These are phyloP conservation scores for Acephala macrosclerotiorum DNA, from an alignment of 2,329 filamentous ascomycete species.

Conservation along the genomic window DNA sequence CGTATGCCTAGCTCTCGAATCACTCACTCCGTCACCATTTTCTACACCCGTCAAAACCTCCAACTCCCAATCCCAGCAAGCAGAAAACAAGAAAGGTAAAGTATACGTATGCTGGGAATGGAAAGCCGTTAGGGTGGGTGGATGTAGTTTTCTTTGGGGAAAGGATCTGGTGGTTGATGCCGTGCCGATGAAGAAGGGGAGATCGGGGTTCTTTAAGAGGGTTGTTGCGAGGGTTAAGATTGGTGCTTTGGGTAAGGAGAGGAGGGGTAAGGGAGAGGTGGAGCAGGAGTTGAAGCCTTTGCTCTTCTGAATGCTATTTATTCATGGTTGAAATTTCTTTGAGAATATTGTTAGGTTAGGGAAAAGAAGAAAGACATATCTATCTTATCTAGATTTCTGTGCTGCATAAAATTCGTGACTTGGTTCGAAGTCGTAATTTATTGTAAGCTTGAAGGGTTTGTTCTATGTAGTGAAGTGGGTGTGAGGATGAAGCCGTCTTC, in stretches of 20 bases:
- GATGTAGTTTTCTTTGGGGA: not conserved
- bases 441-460: too few relatives aligned
- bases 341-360: too few relatives aligned
- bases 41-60: not conserved
- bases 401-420: too few relatives aligned
- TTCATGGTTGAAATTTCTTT: too few relatives aligned
- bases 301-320: too few relatives aligned
- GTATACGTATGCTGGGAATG: not conserved
- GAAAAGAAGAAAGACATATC: too few relatives aligned
- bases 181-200: not conserved
- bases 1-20: not conserved
- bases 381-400: too few relatives aligned
- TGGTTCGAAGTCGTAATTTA: too few relatives aligned
- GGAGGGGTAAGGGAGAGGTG: not conserved
- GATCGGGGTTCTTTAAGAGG: not conserved
- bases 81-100: not conserved
- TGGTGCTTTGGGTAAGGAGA: not conserved
- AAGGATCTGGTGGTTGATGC: not conserved
- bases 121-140: not conserved
- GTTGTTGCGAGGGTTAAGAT: not conserved
- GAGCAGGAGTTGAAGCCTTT: constrained; percentile 9
- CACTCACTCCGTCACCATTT: not conserved
- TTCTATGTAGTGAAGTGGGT: too few relatives aligned
- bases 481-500: too few relatives aligned
- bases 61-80: too few relatives aligned